Evolutionary conservation across 192 early-diverging fungal species (phyloP), one percentile per base, ranked within the genome.

Genomic region (Entomortierella lignicola): DNA sequence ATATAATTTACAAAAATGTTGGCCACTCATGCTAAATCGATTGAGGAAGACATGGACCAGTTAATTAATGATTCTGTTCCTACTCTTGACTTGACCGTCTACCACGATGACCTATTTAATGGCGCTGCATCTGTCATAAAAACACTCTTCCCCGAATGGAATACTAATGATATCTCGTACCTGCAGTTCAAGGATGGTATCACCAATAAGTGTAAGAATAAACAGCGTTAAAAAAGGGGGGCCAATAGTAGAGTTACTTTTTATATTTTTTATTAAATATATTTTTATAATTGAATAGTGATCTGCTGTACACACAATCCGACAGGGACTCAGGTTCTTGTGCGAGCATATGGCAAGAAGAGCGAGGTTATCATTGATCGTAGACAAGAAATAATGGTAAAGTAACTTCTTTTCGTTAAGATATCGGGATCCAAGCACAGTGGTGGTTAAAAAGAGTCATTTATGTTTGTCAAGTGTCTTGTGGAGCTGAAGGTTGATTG

Each of bases 311-410:
- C 86, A 5, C 88, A 96, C 83, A 77, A 55, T 39, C 80, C 84
- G 11, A 72, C 82, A 15, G 75, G 85, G 15, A 64, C 85, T 18
- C 86, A 91, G 17, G 89, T 96, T 25, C 87, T 98, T 47, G 91
- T 98, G 51, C 89, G 96, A 30, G 92, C 92, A 39, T 98, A 97
- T 79, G 96, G 96, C 53, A 92, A 92, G 68, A 88, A 92, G 52
- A 93, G 94, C 47, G 93, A 94, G 61, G 79, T 93, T 25, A 87
- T 98, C 41, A 98, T 98, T 73, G 95, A 98, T 70, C 84, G 96
- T 31, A 85, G 86, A 63, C 92, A 94, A 72, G 96, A 98, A 82
- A 85, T 96, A 23, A 82, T 86, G 58, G 96, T 97, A 90, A 88
- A 91, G 7, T 32, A 11, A 34, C 18, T 23, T 27, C 2, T 54